Base-by-base conservation (phyloP, 495 filamentous ascomycete species). In the Bombardia bombarda region DNA sequence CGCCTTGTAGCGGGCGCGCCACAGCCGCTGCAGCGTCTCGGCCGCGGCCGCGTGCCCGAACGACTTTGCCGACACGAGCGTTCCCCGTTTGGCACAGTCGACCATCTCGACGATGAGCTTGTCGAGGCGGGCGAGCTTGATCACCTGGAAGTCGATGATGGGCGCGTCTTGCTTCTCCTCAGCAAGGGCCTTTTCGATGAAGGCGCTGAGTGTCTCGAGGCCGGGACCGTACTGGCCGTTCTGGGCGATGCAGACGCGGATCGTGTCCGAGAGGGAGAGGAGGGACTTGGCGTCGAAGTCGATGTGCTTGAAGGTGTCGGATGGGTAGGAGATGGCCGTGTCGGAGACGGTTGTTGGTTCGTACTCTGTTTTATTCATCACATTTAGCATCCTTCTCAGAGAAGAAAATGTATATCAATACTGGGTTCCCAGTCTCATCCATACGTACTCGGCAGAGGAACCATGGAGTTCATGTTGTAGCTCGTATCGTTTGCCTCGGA, bases 111-210 rank as follows among this genome's bases (percentile, higher is more conserved):
- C 48, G 0, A 72, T 35, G 25, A 72, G 30, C 50, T 66, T 69
- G 44, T 72, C 69, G 1, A 70, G 61, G 3, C 56, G 65, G 17
- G 69, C 62, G n/a, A 50, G 21, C 43, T 58, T 60, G 38, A 70
- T 58, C 1, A 54, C 57, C 25, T 57, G 51, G 18, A 63, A 51
- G 10, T 58, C 45, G 16, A 51, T 39, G 13, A 52, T 55, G 12
- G 47, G 35, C 5, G 32, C 33, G 24, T 38, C 37, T 7, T 37
- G 32, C n/a, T 53, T 47, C 31, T 67, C 63, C 17, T 61, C 57
- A 7, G 46, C 33, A 3, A 66, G 28, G 8, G 68, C 59, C 0
- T 47, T 46, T 14, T 65, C 56, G 3, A 73, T 48, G 26, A 68
- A 61, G 21, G 47, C 43, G 28, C 53, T 51, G 13, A 73, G 46